Evolutionary conservation across 2,329 filamentous ascomycete genomes (phyloP).

Genomic region (Pseudofabraea citricarpa): DNA sequence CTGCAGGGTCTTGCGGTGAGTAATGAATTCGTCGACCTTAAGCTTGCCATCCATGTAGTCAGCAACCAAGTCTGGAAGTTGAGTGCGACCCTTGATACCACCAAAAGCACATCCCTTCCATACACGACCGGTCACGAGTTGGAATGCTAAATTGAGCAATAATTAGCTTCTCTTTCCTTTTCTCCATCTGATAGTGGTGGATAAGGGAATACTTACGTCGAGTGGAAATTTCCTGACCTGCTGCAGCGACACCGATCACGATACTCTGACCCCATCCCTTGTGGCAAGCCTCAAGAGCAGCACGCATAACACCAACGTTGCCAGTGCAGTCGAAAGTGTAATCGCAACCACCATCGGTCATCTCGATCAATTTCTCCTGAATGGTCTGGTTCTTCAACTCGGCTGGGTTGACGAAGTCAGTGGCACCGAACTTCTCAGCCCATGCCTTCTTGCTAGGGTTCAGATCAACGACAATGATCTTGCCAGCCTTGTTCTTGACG

Average conservation of each 20-base stretch:
- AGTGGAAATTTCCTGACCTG: constrained; percentile 91
- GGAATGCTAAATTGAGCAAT: constrained; percentile 94
- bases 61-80: constrained; percentile 79
- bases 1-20: constrained; percentile 77
- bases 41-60: constrained; percentile 88
- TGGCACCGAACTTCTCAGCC: constrained; percentile 91
- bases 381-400: constrained; percentile 75
- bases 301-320: constrained; percentile 92
- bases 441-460: constrained; percentile 90
- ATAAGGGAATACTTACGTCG: constrained; percentile 63
- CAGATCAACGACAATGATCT: constrained; percentile 64
- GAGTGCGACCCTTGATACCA: constrained; percentile 93
- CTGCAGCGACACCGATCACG: constrained; percentile 94
- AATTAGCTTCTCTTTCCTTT: too few relatives aligned
- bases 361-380: constrained; percentile 88
- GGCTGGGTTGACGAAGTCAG: constrained; percentile 91
- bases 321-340: constrained; percentile 99
- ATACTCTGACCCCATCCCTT: constrained; percentile 99
- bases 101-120: constrained; percentile 99
- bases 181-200: neutral
- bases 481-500: constrained; percentile 46
- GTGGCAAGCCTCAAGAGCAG: constrained; percentile 94
- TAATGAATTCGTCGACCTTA: constrained; percentile 99
- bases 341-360: constrained; percentile 97
- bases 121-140: constrained; percentile 93